These are phyloP conservation scores for Orbilia blumenaviensis DNA, from an alignment of 2,329 filamentous ascomycete species.

Conservation along the genomic window DNA sequence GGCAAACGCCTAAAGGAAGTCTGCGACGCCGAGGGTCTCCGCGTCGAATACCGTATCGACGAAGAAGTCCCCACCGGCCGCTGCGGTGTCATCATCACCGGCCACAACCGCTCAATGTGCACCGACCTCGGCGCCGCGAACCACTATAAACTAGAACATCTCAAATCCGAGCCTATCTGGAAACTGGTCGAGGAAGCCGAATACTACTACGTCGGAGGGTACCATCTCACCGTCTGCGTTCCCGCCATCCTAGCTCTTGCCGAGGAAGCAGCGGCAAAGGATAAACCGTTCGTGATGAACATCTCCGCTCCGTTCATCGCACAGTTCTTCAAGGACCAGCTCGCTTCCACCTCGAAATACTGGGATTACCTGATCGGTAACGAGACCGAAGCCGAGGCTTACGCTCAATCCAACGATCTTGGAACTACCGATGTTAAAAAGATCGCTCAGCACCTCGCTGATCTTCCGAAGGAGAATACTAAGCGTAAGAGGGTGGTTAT, in stretches of 20 bases:
- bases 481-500: conserved; percentile 85
- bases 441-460: conserved; percentile 85
- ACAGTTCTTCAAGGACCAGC: conserved; percentile 96
- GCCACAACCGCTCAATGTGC: conserved; percentile 91
- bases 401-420: conserved; percentile 81
- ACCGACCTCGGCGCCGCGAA: conserved; percentile 97
- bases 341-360: conserved; percentile 86
- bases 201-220: conserved; percentile 92
- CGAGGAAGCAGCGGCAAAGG: conserved; percentile 84
- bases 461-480: conserved; percentile 89
- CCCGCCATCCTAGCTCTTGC: conserved; percentile 88
- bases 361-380: conserved; percentile 97
- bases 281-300: conserved; percentile 77
- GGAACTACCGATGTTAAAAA: conserved; percentile 78
- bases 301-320: conserved; percentile 95
- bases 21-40: conserved; percentile 80
- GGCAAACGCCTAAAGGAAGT: conserved; percentile 86
- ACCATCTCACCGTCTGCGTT: conserved; percentile 95
- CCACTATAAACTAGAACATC: conserved; percentile 92
- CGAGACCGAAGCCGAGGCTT: conserved; percentile 90
- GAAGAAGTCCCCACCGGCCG: conserved; percentile 84
- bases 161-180: conserved; percentile 93
- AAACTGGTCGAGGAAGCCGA: conserved; percentile 86
- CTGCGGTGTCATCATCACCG: conserved; percentile 96
- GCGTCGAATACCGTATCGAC: conserved; percentile 94